Evolutionary conservation across 305 asterid species (phyloP).

Genomic region (Lippia alba): DNA sequence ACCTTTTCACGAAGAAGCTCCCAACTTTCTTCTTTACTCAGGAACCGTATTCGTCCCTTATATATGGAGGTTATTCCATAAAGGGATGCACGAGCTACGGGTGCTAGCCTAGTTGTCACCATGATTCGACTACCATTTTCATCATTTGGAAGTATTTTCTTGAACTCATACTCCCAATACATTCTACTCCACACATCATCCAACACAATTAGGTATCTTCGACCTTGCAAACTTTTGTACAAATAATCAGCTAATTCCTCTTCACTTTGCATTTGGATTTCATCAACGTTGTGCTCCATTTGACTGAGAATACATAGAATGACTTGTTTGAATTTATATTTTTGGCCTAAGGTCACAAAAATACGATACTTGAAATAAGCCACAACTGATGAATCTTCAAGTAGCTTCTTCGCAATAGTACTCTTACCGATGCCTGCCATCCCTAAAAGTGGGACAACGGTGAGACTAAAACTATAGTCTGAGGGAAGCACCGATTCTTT

Average conservation of each 20-base stretch:
- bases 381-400: not conserved
- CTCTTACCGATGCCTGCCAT: conserved; percentile 33
- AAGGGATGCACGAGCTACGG: not conserved
- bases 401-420: not conserved
- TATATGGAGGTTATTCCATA: no score
- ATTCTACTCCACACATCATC: conserved; percentile 8
- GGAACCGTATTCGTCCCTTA: not conserved
- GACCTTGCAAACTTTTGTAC: not conserved
- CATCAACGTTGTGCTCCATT: not conserved
- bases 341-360: not conserved
- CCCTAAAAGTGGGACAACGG: not conserved
- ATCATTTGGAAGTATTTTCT: not conserved
- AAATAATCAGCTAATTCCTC: not conserved
- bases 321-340: not conserved
- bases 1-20: no score
- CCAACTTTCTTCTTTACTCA: not conserved
- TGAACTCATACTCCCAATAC: not conserved
- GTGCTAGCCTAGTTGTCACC: not conserved
- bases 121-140: not conserved
- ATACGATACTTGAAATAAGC: not conserved
- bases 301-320: not conserved
- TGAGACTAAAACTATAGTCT: not conserved
- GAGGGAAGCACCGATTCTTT: not conserved
- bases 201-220: conserved; percentile 3
- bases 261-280: not conserved